Evolutionary conservation across 2,329 filamentous ascomycete species (phyloP), one percentile per base, ranked within the genome.

Genomic region (Sporothrix variecibatus): DNA sequence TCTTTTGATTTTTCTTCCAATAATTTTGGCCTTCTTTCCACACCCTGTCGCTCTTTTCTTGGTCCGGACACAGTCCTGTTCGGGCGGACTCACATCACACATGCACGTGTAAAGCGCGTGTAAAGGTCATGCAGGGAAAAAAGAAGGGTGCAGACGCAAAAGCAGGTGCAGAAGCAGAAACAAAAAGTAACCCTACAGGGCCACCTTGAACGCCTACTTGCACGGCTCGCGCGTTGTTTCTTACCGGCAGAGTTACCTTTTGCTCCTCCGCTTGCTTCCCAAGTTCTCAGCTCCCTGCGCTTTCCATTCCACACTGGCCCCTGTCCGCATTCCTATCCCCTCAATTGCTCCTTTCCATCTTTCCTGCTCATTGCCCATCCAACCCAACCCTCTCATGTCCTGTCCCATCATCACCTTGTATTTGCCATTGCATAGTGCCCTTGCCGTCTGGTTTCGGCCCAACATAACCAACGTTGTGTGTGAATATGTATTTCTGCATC

Each of bases 41-140:
- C 51, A 4, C 60, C 34, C 38, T 15, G n/a, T 43, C 38, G n/a
- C 31, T 65, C 38, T 43, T 65, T 65, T 43, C 31, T 38, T n/a
- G 28, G 28, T 28, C 15, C 58, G n/a, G 31, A 49, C 15, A 34
- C 31, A 31, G 64, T 20, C 26, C 2, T 70, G 46, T 17, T 31
- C 43, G 46, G 26, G 28, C 26, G 9, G 28, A 17, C 67, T 31
- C 28, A 38, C 67, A 70, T 56, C 67, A n/a, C 28, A 38, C 67
- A 70, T 70, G 49, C 67, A 70, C 31, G 67, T 53, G 67, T 46
- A 23, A 23, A 64, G 49, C 67, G 56, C 31, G 67, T 53, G 67
- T 46, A 23, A 23, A 64, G 60, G 34, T 43, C 20, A 28, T n/a
- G 58, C 28, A 64, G 17, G n/a, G 5, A 40, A n/a, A 38, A 38